Base-by-base conservation (phyloP, 805 yeast species). In the Wickerhamomyces rabaulensis region DNA sequence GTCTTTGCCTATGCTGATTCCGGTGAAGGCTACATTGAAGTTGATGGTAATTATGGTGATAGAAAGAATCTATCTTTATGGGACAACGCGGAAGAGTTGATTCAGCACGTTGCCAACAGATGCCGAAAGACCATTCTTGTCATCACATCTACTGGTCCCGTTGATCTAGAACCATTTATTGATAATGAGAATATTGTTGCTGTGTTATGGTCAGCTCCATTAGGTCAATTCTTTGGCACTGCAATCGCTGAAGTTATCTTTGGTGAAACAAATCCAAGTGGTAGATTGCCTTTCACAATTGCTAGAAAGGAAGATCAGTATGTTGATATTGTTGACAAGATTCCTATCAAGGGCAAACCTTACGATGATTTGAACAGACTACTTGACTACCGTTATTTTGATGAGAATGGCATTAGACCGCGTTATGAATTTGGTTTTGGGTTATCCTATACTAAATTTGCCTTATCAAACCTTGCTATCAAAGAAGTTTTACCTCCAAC, bases 191-290 rank as follows among this genome's bases (percentile, higher is more conserved):
- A 78, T 52, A 74, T 81, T 29, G 80, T 80, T 21, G 84, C 75
- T 1, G 81, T 80, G 2, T 47, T 82, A 13, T 78, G 67, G 54
- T 64, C 80, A 2, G 73, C 81, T 4, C 84, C 84, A 4, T 67
- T 78, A 44, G 85, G 86, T n/a, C 71, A 72, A 45, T 66, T 66
- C 56, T 70, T 72, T 37, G 87, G 86, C 1, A 67, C 71, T 42
- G 83, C 84, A 1, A 61, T 80, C 22, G 78, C 82, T 2, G 81
- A 79, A 37, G 71, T 79, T 0, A 56, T 81, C 17, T 81, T 77
- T 61, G 87, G 87, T 1, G 81, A 76, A 33, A 69, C 66, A n/a
- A 75, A 75, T 50, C 86, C 87, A 9, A 76, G 83, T 33, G 87
- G 87, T 6, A 71, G 75, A 49, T 66, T 82, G 31, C 85, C 87